Conservation (phyloP, 257 asterid genomes). For the Leonotis leonurus region DNA sequence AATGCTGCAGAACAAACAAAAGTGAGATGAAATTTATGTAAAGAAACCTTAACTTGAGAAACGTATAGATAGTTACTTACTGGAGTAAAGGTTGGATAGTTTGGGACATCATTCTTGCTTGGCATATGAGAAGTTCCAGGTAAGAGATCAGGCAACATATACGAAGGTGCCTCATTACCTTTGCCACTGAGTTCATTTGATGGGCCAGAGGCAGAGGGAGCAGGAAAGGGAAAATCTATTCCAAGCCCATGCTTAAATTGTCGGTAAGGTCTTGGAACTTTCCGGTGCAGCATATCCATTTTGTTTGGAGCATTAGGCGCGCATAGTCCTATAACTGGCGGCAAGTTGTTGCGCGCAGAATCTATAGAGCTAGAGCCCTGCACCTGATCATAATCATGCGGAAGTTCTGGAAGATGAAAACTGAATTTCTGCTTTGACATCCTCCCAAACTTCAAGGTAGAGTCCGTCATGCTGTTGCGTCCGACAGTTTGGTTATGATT, state of each 20-base stretch:
- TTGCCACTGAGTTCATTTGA: slow-evolving; percentile 24
- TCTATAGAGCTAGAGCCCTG: slow-evolving; percentile 23
- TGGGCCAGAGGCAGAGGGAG: slow-evolving; percentile 20
- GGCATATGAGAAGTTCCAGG: slow-evolving; percentile 36
- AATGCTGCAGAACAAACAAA: slow-evolving; percentile 43
- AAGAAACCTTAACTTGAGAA: neutral
- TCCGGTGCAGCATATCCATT: slow-evolving; percentile 30
- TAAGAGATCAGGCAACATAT: slow-evolving; percentile 32
- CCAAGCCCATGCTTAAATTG: slow-evolving; percentile 43
- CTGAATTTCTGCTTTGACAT: slow-evolving; percentile 36
- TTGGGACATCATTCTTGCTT: slow-evolving; percentile 26
- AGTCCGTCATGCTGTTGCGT: slow-evolving; percentile 27
- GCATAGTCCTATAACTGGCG: slow-evolving; percentile 50
- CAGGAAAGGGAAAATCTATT: slow-evolving; percentile 29
- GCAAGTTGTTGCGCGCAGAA: slow-evolving; percentile 22
- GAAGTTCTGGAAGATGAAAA: slow-evolving; percentile 23
- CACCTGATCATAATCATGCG: slow-evolving; percentile 19
- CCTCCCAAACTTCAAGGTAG: slow-evolving; percentile 34
- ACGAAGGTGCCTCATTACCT: slow-evolving; percentile 25
- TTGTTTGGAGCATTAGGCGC: slow-evolving; percentile 57
- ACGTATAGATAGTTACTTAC: slow-evolving; percentile 25
- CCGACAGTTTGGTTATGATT: slow-evolving; percentile 27
- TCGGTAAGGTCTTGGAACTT: slow-evolving; percentile 31
- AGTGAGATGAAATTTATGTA: slow-evolving; percentile 2
- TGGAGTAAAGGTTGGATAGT: slow-evolving; percentile 38